Evolutionary conservation across 2,329 filamentous ascomycete genomes (phyloP), one percentile per base, ranked within the genome.

Genomic region (Xenosphaeropsis pyriputrescens): DNA sequence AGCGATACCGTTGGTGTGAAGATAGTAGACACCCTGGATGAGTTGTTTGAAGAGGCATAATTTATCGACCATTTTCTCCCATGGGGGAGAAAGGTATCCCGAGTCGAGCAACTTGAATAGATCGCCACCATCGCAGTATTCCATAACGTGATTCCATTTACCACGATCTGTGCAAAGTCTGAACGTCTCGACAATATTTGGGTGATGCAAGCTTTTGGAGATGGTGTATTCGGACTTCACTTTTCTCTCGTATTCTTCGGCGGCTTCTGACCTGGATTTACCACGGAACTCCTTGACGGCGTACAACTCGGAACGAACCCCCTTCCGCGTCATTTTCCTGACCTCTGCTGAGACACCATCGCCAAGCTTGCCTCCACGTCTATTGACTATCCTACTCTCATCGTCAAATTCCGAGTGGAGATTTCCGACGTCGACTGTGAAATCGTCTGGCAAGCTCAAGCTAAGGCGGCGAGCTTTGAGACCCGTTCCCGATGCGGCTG

Each of bases 191-290:
- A 93, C 81, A 48, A 93, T 83, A 56, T 93, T 93, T 36, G 85
- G 84, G 54, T 93, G 85, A 50, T 85, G 74, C 43, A 88, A 61
- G 46, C 81, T 85, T 63, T 88, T 88, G 42, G 83, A 83, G 46
- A 93, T 86, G 56, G 78, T 85, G 61, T 77, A 94, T 55, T 94
- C 86, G 1, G 83, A 88, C 58, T 89, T 93, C 63, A 93, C 83
- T 64, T 93, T 91, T 59, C 85, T 79, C 46, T 83, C 72, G 56
- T 93, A 93, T 36, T 91, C 83, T 19, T 75, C 69, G 43, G 72
- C 65, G 8, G 71, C 75, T 54, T 93, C 85, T 31, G 69, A 67
- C 26, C 70, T 67, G 29, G 75, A 75, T 56, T 82, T 81, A 45
- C 73, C 71, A 9, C 85, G 75, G 56, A 93, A 93, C 51, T 91